Conservation (phyloP, 306 rosid species). For the Luffa acutangula region DNA sequence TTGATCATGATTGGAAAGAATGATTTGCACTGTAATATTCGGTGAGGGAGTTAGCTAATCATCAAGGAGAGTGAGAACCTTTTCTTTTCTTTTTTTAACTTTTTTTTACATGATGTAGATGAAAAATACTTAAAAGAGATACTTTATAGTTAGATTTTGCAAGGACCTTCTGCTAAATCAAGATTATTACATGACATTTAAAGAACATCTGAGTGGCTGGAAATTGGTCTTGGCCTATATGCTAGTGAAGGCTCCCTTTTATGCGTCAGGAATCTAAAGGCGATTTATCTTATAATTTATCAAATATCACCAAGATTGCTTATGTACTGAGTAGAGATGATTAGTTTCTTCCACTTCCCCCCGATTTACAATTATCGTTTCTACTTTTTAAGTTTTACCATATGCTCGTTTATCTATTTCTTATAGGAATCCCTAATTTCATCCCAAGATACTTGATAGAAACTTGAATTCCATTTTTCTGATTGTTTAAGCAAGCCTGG, state of each 20-base stretch:
- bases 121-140: background rate
- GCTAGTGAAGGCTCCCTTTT: background rate
- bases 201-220: background rate
- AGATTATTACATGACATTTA: background rate
- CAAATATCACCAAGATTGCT: background rate
- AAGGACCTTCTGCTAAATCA: background rate
- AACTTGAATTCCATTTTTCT: background rate
- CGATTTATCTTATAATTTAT: background rate
- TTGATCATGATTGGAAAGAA: background rate
- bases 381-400: background rate
- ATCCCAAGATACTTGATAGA: background rate
- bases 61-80: background rate
- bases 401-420: background rate
- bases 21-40: background rate
- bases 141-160: background rate
- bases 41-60: background rate
- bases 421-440: background rate
- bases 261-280: background rate
- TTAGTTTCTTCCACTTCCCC: background rate
- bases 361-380: background rate
- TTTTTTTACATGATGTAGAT: background rate
- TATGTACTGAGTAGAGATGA: background rate
- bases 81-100: background rate
- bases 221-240: background rate
- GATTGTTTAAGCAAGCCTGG: background rate